phyloP scores from a whole-genome alignment of 345 rosid species.

The Psidium guajava region DNA sequence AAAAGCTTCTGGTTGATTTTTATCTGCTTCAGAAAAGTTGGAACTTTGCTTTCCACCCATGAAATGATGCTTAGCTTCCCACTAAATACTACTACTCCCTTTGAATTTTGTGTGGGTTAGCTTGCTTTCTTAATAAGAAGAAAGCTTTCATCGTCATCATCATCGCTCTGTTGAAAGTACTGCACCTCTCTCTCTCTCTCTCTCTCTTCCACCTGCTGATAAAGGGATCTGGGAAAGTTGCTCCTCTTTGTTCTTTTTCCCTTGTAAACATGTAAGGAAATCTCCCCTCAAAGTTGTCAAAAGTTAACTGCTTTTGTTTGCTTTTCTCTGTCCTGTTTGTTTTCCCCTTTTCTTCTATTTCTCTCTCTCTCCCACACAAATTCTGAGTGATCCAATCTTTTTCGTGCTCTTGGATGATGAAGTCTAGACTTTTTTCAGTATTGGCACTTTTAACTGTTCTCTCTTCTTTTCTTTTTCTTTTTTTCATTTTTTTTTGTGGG shows the following conservation, averaged over 20 bases:
- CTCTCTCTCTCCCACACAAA: neutral
- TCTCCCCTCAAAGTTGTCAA: slow-evolving; percentile 3
- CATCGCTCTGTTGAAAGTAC: slow-evolving; percentile 8
- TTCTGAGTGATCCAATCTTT: neutral
- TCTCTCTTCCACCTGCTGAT: neutral
- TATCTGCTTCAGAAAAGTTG: neutral
- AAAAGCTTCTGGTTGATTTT: neutral
- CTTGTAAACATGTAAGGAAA: neutral
- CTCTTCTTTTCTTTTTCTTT: neutral
- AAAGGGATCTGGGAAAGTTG: slow-evolving; percentile 8
- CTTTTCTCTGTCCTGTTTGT: slow-evolving; percentile 9
- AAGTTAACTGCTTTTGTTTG: slow-evolving; percentile 5
- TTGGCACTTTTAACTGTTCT: neutral
- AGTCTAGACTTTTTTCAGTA: slow-evolving; percentile 7
- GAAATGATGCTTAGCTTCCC: slow-evolving; percentile 1
- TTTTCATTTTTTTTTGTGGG: neutral
- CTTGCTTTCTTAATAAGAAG: slow-evolving; percentile 10
- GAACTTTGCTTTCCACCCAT: neutral
- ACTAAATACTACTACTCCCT: neutral
- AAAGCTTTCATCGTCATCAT: neutral
- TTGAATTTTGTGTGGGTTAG: slow-evolving; percentile 10
- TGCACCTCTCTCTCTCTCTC: neutral
- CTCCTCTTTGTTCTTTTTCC: slow-evolving; percentile 7
- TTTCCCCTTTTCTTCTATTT: neutral
- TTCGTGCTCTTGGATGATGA: slow-evolving; percentile 8